Base-by-base conservation (phyloP, 106 monocot genomes). In the Allium cepa region DNA sequence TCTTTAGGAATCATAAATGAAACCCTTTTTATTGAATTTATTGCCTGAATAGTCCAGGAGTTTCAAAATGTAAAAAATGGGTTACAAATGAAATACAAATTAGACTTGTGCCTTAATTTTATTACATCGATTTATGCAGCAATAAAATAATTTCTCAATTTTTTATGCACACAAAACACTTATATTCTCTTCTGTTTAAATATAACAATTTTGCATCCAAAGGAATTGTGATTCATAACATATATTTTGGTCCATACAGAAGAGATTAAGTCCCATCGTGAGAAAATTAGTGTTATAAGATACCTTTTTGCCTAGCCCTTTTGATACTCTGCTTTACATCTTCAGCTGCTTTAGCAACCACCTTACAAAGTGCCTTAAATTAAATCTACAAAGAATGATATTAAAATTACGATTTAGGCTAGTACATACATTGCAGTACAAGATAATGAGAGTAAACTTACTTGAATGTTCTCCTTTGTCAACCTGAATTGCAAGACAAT, bases 231-330 rank as follows among this genome's bases (percentile, higher is more conserved):
- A 22, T 22, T 22, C 22, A 22, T 0, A 22, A 22, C 22, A 22
- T 22, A 22, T 22, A 22, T 22, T 22, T 22, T 22, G 0, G 22
- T 22, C 22, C 22, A 22, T 22, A 22, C 22, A 22, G 22, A 22
- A 22, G 22, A 22, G 22, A 22, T 22, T 22, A 22, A 22, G 22
- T 22, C 1, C 22, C 22, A 22, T 36, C 36, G 5, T 36, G 36
- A 36, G 36, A 5, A 36, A 36, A 36, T 36, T 36, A 5, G 36
- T 36, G 36, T 36, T 36, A 36, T 36, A 36, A 36, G 36, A 36
- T 36, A 4, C 88, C 96, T 88, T 96, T 96, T 75, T 96, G 96
- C 0, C 92, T 85, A 53, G 92, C 88, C 78, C 96, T 88, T 91
- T 92, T 81, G 18, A 96, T 92, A 78, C 96, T 89, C 69, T 88